These are phyloP conservation scores for Pythium aristosporum DNA, from an alignment of 352 stramenopile species.

Conservation along the genomic window DNA sequence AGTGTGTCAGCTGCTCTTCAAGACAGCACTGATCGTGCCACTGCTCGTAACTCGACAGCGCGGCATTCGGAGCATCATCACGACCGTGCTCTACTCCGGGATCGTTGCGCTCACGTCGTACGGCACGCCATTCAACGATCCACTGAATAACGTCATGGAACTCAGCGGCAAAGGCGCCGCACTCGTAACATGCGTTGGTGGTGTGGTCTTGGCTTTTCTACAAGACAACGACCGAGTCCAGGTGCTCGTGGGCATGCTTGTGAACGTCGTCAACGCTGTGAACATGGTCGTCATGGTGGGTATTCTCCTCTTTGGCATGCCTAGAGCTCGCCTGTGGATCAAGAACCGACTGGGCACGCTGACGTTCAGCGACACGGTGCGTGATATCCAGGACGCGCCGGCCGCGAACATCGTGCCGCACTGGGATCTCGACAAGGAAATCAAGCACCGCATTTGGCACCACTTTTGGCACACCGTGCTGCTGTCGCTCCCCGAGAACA, in stretches of 20 bases:
- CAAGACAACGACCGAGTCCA: constrained; percentile 11
- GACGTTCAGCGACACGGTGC: constrained; percentile 44
- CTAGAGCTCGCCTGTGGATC: constrained; percentile 22
- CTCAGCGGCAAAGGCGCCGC: constrained; percentile 38
- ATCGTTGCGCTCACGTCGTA: constrained; percentile 35
- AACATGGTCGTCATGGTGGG: constrained; percentile 42
- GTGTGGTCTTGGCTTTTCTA: constrained; percentile 29
- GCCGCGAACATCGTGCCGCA: constrained; percentile 29
- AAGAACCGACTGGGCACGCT: constrained; percentile 36
- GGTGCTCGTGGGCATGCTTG: constrained; percentile 22
- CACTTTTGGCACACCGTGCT: constrained; percentile 44
- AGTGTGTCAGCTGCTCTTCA: constrained; percentile 41
- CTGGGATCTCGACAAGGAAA: constrained; percentile 46
- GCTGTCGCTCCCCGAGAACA: constrained; percentile 26
- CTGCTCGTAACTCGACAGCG: constrained; percentile 26
- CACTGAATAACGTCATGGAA: constrained; percentile 48
- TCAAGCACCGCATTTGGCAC: constrained; percentile 52
- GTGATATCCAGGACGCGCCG: constrained; percentile 28
- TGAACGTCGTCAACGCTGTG: constrained; percentile 38
- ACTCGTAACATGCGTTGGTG: constrained; percentile 33
- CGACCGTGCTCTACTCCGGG: constrained; percentile 24
- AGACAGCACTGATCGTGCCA: constrained; percentile 37
- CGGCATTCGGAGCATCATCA: constrained; percentile 22
- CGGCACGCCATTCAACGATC: constrained; percentile 42
- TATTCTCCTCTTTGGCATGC: constrained; percentile 36